These are phyloP conservation scores for Ceratocystis papillata DNA, from an alignment of 2,329 filamentous ascomycete genomes.

Conservation along the genomic window DNA sequence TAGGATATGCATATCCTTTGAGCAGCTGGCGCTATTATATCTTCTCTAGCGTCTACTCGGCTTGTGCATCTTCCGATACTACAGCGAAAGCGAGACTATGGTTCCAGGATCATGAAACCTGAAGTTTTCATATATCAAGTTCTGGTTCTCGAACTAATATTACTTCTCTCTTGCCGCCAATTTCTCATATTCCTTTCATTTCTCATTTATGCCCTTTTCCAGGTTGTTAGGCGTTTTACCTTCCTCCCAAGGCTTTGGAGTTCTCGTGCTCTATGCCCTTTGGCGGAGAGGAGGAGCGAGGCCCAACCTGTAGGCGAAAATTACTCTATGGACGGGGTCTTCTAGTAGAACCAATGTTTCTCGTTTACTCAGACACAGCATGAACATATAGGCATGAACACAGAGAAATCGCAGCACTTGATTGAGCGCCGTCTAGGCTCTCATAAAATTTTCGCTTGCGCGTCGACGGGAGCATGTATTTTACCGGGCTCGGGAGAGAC, in stretches of 20 bases:
- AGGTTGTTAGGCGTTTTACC: neutral
- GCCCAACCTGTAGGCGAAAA: neutral
- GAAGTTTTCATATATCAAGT: neutral
- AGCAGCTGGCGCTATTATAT: neutral
- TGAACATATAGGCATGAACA: neutral
- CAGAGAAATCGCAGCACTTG: neutral
- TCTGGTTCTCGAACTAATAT: neutral
- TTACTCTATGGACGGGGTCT: neutral
- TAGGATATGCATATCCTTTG: slow-evolving; percentile 3
- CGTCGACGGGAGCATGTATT: neutral
- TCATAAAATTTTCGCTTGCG: slow-evolving; percentile 4
- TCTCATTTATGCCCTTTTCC: neutral
- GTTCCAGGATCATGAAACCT: neutral
- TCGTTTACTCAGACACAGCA: slow-evolving; percentile 12
- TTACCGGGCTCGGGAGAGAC: neutral
- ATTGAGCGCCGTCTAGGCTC: neutral
- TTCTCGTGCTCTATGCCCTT: neutral
- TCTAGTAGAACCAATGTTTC: slow-evolving; percentile 3
- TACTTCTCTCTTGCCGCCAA: neutral
- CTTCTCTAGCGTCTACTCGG: neutral
- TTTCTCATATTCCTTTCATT: neutral
- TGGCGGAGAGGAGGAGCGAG: neutral
- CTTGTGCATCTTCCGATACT: neutral
- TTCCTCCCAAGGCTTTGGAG: neutral
- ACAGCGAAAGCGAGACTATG: neutral